Conservation (phyloP, 352 stramenopile species). For the Globisporangium mamillatum region DNA sequence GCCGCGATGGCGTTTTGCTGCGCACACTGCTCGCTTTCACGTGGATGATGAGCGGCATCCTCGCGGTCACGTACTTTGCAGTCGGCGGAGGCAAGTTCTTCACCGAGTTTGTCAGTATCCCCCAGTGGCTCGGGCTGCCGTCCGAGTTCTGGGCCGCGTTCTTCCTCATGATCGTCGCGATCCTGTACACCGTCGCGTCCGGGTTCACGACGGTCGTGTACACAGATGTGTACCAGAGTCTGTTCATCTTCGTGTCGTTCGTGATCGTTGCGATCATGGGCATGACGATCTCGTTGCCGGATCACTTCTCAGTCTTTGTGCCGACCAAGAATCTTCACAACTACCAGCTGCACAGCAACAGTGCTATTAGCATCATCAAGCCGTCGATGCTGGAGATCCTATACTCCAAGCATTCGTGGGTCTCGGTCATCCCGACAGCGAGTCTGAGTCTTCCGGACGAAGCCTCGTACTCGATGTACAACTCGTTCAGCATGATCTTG, state of each 20-base stretch:
- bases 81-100: conserved; percentile 79
- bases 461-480: conserved; percentile 74
- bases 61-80: conserved; percentile 76
- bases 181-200: conserved; percentile 71
- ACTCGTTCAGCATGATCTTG: conserved; percentile 57
- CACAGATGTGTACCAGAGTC: conserved; percentile 80
- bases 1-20: conserved; percentile 47
- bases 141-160: conserved; percentile 71
- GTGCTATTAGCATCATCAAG: neutral
- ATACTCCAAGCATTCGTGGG: conserved; percentile 48
- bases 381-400: conserved; percentile 46
- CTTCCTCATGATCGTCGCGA: conserved; percentile 60
- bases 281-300: conserved; percentile 49
- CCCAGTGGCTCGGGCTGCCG: conserved; percentile 50
- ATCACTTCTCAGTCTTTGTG: conserved; percentile 59
- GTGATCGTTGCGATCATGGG: conserved; percentile 58
- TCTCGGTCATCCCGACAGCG: conserved; percentile 35
- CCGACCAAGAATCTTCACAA: conserved; percentile 33
- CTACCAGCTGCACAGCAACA: neutral
- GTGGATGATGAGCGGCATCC: conserved; percentile 58
- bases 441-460: conserved; percentile 37
- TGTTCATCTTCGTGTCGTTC: conserved; percentile 83
- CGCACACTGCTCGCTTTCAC: conserved; percentile 69
- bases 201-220: conserved; percentile 77
- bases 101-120: conserved; percentile 66